Conservation (phyloP, 2,329 filamentous ascomycete genomes). For the Rutstroemia sydowiana region DNA sequence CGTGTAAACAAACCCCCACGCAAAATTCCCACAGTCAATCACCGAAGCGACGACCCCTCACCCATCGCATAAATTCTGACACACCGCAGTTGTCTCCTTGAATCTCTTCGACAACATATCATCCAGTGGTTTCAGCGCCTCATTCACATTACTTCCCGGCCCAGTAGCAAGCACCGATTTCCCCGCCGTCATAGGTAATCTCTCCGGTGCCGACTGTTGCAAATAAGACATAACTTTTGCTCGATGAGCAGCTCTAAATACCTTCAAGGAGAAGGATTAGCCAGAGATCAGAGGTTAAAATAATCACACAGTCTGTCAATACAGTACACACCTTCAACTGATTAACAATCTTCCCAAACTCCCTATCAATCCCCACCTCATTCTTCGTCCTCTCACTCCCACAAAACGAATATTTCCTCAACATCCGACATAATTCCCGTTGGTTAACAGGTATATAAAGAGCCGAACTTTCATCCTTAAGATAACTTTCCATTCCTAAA, state of each 20-base stretch:
- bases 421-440: neutral
- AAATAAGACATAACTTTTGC: constrained; percentile 8
- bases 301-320: too few relatives aligned
- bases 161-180: neutral
- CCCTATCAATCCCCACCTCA: neutral
- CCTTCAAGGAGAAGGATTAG: neutral
- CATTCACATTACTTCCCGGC: neutral
- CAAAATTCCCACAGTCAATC: too few relatives aligned
- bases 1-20: too few relatives aligned
- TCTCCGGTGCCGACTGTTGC: constrained; percentile 1
- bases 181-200: constrained; percentile 5
- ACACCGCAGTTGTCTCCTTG: too few relatives aligned
- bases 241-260: constrained; percentile 3
- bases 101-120: constrained; percentile 2
- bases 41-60: too few relatives aligned
- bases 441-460: neutral
- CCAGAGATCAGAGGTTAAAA: neutral
- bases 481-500: neutral
- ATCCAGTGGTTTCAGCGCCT: constrained; percentile 1
- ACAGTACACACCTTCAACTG: constrained; percentile 1
- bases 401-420: neutral
- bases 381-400: neutral
- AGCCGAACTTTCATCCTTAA: neutral
- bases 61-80: too few relatives aligned
- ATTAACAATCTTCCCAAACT: constrained; percentile 2